These are phyloP conservation scores for Paramecium biaurelia DNA, from an alignment of 73 alveolate genomes.

Conservation along the genomic window DNA sequence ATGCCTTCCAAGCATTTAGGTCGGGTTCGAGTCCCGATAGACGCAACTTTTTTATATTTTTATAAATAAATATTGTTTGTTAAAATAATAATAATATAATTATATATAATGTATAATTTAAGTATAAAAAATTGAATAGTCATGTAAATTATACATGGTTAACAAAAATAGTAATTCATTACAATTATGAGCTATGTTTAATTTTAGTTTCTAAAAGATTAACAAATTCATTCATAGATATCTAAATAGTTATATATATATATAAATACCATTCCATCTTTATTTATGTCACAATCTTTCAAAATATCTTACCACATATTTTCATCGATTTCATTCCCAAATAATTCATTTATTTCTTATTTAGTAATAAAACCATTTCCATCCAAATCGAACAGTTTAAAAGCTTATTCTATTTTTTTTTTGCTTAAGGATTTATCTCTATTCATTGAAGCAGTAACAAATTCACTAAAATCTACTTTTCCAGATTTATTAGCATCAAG, in stretches of 20 bases:
- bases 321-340: slow-evolving; percentile 20
- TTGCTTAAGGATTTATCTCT: slow-evolving; percentile 2
- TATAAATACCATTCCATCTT: background rate
- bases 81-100: background rate
- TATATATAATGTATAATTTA: background rate
- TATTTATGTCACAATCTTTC: background rate
- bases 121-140: background rate
- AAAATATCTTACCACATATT: slow-evolving; percentile 19
- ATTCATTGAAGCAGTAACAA: slow-evolving; percentile 5
- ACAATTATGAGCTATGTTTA: background rate
- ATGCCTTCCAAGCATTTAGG: slow-evolving; percentile 87
- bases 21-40: slow-evolving; percentile 93
- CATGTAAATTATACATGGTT: background rate
- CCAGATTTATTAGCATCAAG: slow-evolving; percentile 33
- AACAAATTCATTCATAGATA: background rate
- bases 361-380: slow-evolving; percentile 27
- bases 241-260: background rate
- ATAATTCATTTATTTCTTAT: slow-evolving; percentile 15
- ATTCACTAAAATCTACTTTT: slow-evolving; percentile 46
- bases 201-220: slow-evolving; percentile 7
- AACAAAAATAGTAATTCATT: background rate
- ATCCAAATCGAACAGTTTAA: slow-evolving; percentile 36
- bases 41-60: slow-evolving; percentile 67
- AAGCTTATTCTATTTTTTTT: background rate
- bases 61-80: background rate